These are phyloP conservation scores for Patellifolia procumbens DNA, from an alignment of 179 eudicot species.

Conservation along the genomic window DNA sequence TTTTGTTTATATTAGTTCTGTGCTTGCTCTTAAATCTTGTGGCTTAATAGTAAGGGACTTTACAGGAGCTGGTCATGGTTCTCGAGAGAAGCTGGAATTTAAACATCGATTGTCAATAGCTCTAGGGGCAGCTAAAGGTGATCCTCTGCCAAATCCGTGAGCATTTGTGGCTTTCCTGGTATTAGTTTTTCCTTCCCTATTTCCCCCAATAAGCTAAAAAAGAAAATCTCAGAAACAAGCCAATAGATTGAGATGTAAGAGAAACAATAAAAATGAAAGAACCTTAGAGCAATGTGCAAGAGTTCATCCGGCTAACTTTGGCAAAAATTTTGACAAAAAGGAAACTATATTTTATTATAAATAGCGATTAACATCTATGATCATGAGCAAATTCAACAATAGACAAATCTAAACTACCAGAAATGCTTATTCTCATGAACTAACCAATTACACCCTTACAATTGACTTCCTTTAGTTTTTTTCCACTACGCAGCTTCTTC, in stretches of 20 bases:
- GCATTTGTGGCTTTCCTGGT: conserved; percentile 95
- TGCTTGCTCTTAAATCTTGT: neutral
- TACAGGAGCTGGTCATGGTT: conserved; percentile 69
- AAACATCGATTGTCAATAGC: conserved; percentile 96
- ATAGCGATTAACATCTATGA: neutral
- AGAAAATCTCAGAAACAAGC: neutral
- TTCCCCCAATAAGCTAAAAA: conserved; percentile 28
- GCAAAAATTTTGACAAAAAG: neutral
- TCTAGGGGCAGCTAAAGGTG: conserved; percentile 99
- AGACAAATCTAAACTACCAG: neutral
- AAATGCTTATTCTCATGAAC: neutral
- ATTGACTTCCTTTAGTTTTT: no score
- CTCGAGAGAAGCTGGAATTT: conserved; percentile 91
- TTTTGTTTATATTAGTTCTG: conserved; percentile 6
- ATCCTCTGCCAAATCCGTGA: conserved; percentile 98
- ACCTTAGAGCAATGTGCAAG: neutral
- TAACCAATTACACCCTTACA: neutral
- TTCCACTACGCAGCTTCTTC: neutral
- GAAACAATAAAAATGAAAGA: neutral
- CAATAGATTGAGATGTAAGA: neutral
- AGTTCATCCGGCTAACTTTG: neutral
- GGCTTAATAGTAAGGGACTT: conserved; percentile 22
- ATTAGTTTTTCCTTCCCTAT: conserved; percentile 58
- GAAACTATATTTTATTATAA: neutral
- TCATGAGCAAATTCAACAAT: neutral